These are phyloP conservation scores for Tuber aestivum DNA, from an alignment of 495 filamentous ascomycete genomes.

Conservation along the genomic window DNA sequence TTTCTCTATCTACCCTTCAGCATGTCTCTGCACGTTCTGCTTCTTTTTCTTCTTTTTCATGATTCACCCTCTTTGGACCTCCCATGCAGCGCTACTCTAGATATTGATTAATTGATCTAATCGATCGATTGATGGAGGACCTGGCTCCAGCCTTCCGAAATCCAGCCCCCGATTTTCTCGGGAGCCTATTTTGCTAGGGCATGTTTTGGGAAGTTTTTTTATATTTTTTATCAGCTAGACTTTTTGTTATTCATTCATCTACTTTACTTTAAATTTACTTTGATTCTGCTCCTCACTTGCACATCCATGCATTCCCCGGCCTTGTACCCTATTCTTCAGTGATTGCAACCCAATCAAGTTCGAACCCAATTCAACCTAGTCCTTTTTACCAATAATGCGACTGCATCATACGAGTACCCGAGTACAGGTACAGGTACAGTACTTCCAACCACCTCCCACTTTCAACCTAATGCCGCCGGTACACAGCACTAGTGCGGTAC, in stretches of 20 bases:
- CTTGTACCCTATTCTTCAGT: background rate
- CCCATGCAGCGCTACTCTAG: background rate
- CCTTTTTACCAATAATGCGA: background rate
- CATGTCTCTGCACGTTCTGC: background rate
- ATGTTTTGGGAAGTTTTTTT: background rate
- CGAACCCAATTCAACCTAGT: background rate
- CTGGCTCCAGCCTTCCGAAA: background rate
- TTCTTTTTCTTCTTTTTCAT: background rate
- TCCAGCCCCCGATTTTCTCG: background rate
- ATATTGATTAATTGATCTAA: background rate
- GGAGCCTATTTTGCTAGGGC: background rate
- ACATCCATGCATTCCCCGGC: background rate
- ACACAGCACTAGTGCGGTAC: background rate
- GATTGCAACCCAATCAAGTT: background rate
- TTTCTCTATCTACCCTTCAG: background rate
- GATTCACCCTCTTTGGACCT: background rate
- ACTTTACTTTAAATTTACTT: background rate
- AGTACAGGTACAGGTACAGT: no score
- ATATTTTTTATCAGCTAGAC: slow-evolving; percentile 1
- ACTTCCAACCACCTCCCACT: background rate
- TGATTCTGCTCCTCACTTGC: background rate
- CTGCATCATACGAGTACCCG: no score
- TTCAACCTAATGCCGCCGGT: background rate
- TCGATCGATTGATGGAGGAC: background rate
- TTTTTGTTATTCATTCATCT: background rate